Percentiles rank a stretch among this genome's conserved stretches.
Conservation (phyloP, 225 moss, liverwort and hornwort genomes). For the Pseudoscleropodium purum region DNA sequence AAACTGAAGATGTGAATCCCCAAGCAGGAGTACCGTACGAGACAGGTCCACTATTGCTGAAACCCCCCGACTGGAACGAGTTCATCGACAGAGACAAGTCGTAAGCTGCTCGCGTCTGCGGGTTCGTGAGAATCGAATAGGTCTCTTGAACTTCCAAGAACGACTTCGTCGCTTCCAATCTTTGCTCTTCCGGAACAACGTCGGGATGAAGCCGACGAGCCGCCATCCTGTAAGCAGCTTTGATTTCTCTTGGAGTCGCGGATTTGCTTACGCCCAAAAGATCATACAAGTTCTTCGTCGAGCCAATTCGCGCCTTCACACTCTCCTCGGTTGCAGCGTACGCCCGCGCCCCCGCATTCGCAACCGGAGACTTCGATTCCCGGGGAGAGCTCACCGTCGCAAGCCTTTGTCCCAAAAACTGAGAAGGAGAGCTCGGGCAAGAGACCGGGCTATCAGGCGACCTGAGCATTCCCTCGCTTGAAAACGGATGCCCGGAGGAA, state of each 20-base stretch:
- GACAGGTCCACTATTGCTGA: constrained; percentile 24
- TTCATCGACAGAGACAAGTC: constrained; percentile 50
- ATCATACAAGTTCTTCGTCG: constrained; percentile 55
- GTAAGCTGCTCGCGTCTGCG: constrained; percentile 44
- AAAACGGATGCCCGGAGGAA: background rate
- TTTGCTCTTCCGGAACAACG: constrained; percentile 56
- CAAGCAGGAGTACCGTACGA: constrained; percentile 21
- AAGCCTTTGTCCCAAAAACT: constrained; percentile 7
- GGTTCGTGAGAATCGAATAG: constrained; percentile 57
- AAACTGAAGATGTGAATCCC: constrained; percentile 21
- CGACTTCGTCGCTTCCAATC: constrained; percentile 50
- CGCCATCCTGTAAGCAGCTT: constrained; percentile 68
- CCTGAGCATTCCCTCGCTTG: constrained; percentile 1
- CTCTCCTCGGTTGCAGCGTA: constrained; percentile 20
- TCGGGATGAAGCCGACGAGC: constrained; percentile 74
- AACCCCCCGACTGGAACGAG: constrained; percentile 30
- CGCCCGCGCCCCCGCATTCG: constrained; percentile 7
- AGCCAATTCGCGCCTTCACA: background rate
- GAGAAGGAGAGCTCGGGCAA: constrained; percentile 5
- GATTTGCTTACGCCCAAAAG: constrained; percentile 47
- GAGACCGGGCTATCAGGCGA: constrained; percentile 6
- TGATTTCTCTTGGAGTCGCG: constrained; percentile 66
- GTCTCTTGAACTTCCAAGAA: constrained; percentile 66
- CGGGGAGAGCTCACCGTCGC: background rate
- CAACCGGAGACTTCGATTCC: background rate